Percentiles rank a stretch among this genome's conserved stretches.
phyloP scores from a whole-genome alignment of 495 filamentous ascomycete species.

The Staphylotrichum tortipilum region DNA sequence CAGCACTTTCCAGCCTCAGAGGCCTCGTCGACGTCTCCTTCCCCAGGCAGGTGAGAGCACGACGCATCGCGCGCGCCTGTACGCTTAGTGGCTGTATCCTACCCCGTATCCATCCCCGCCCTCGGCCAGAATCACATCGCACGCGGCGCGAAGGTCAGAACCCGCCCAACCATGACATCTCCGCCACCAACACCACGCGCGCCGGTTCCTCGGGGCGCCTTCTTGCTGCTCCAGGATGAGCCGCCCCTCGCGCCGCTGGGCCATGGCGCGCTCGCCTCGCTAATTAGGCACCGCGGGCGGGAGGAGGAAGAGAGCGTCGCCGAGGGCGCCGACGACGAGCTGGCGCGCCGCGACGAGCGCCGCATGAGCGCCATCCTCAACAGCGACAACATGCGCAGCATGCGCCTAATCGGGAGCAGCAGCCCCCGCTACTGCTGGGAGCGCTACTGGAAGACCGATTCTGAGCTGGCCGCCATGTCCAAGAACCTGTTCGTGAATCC shows the following conservation, averaged over 20 bases:
- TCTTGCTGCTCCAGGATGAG: constrained; percentile 32
- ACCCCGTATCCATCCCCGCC: too few relatives aligned
- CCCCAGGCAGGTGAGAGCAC: too few relatives aligned
- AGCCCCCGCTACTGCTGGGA: constrained; percentile 72
- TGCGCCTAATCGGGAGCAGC: constrained; percentile 67
- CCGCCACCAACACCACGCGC: constrained; percentile 11
- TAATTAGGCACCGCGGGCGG: constrained; percentile 29
- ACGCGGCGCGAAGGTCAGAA: not conserved
- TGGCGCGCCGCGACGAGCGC: constrained; percentile 37
- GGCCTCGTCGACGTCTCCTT: too few relatives aligned
- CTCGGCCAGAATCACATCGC: too few relatives aligned
- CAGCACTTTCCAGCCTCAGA: too few relatives aligned
- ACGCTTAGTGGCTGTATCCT: too few relatives aligned
- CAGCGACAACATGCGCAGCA: constrained; percentile 64
- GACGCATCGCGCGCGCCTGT: too few relatives aligned
- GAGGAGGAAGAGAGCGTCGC: constrained; percentile 21
- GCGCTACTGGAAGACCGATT: constrained; percentile 62
- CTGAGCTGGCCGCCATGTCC: constrained; percentile 54
- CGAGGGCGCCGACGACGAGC: constrained; percentile 26
- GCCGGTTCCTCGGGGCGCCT: constrained; percentile 22
- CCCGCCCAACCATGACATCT: constrained; percentile 5
- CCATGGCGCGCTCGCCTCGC: constrained; percentile 25
- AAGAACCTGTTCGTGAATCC: constrained; percentile 46
- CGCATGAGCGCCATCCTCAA: constrained; percentile 47
- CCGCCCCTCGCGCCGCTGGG: constrained; percentile 22